phyloP scores from a whole-genome alignment of 2,329 filamentous ascomycete genomes.

The Botrytis elliptica region DNA sequence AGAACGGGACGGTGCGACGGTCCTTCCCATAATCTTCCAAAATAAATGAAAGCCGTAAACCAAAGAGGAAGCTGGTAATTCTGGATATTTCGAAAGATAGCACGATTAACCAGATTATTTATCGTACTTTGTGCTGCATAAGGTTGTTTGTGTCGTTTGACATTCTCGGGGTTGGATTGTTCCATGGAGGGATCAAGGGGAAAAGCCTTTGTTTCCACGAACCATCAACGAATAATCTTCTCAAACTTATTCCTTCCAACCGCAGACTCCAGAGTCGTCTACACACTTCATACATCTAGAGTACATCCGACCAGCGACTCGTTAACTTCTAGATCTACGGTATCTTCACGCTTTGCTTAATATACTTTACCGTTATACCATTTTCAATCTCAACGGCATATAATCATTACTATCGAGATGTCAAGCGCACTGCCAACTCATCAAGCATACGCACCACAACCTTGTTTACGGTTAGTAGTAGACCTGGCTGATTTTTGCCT shows the following conservation, averaged over 20 bases:
- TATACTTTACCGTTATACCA: constrained; percentile 39
- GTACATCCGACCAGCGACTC: background rate
- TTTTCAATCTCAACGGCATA: constrained; percentile 46
- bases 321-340: constrained; percentile 22
- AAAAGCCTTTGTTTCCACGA: background rate
- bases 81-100: background rate
- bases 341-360: constrained; percentile 33
- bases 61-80: background rate
- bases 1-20: constrained; percentile 9
- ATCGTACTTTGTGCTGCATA: background rate
- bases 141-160: background rate
- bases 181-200: background rate
- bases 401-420: constrained; percentile 44
- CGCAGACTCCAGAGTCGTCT: background rate
- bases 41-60: background rate
- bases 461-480: constrained; percentile 38
- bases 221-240: background rate
- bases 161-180: constrained; percentile 2
- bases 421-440: constrained; percentile 44
- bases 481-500: constrained; percentile 33
- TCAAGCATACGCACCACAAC: constrained; percentile 50
- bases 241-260: background rate
- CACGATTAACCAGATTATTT: background rate
- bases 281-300: background rate
- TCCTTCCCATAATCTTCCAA: background rate